Percentiles rank a stretch among this genome's conserved stretches.
Evolutionary conservation across 257 asterid genomes (phyloP).

Genomic region (Solanum piurae): DNA sequence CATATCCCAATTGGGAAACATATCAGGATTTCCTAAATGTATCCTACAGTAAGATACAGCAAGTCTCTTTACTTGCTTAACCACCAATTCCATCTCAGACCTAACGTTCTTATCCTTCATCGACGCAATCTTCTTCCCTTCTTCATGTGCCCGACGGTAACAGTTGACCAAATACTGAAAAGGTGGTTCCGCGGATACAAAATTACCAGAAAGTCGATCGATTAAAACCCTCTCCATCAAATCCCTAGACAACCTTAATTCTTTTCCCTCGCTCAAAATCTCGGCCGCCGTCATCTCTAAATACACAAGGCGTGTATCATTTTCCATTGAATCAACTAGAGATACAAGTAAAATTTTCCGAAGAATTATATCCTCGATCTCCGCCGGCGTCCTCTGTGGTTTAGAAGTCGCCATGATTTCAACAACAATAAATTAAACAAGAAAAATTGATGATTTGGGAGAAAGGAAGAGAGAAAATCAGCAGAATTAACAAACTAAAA

Average conservation of each 20-base stretch:
- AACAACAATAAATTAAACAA: neutral
- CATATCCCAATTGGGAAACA: constrained; percentile 56
- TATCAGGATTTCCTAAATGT: constrained; percentile 71
- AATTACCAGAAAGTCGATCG: constrained; percentile 72
- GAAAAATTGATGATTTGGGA: neutral
- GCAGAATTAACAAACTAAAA: neutral
- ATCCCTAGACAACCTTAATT: constrained; percentile 58
- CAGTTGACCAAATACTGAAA: constrained; percentile 56
- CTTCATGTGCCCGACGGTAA: constrained; percentile 74
- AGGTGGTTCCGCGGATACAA: constrained; percentile 60
- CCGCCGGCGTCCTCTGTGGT: constrained; percentile 57
- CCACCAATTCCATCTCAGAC: constrained; percentile 60
- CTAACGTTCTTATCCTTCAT: constrained; percentile 62
- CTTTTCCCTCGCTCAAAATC: constrained; percentile 74
- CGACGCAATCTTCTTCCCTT: constrained; percentile 60
- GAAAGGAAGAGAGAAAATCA: neutral
- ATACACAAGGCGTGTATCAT: constrained; percentile 54
- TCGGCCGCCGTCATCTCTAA: constrained; percentile 83
- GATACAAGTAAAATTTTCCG: constrained; percentile 68
- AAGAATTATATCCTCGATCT: constrained; percentile 84
- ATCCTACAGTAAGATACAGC: constrained; percentile 68
- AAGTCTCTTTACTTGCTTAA: constrained; percentile 62
- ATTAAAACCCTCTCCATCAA: constrained; percentile 71
- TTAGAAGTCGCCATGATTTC: constrained; percentile 58
- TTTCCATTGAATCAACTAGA: constrained; percentile 62